Conservation (phyloP, 1,284 basidiomycete species). For the Ceraceosorus guamensis region DNA sequence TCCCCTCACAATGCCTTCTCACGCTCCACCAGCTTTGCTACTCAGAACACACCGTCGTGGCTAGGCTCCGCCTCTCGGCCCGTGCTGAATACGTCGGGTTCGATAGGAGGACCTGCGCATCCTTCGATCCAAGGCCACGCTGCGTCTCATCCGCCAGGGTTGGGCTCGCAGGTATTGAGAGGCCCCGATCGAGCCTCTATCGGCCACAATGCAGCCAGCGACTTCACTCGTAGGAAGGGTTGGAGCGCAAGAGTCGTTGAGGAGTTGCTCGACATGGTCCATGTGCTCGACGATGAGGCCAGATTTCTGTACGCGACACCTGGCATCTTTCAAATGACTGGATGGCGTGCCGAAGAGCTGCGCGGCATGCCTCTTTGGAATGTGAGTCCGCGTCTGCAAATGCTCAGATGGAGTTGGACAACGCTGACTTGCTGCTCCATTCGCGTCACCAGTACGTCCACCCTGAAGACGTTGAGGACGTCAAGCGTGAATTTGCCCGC, state of each 20-base stretch:
- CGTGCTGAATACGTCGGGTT: neutral
- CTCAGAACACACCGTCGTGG: neutral
- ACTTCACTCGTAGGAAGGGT: conserved; percentile 41
- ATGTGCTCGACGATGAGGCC: conserved; percentile 33
- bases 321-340: conserved; percentile 27
- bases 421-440: neutral
- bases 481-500: conserved; percentile 26
- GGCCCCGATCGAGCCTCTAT: conserved; percentile 27
- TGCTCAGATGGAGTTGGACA: neutral
- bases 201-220: conserved; percentile 26
- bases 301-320: conserved; percentile 31
- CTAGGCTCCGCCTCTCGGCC: neutral
- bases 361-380: conserved; percentile 29
- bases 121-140: conserved; percentile 21
- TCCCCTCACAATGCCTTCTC: neutral
- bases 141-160: conserved; percentile 28
- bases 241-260: conserved; percentile 38
- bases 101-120: neutral
- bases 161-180: conserved; percentile 24
- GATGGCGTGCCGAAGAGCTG: conserved; percentile 38
- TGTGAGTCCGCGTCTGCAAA: conserved; percentile 13
- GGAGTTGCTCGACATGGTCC: conserved; percentile 39
- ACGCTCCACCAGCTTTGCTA: neutral
- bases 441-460: conserved; percentile 15
- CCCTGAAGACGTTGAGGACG: conserved; percentile 29